Base-by-base conservation (phyloP, 1,284 basidiomycete species). In the Crepidotus sp. region DNA sequence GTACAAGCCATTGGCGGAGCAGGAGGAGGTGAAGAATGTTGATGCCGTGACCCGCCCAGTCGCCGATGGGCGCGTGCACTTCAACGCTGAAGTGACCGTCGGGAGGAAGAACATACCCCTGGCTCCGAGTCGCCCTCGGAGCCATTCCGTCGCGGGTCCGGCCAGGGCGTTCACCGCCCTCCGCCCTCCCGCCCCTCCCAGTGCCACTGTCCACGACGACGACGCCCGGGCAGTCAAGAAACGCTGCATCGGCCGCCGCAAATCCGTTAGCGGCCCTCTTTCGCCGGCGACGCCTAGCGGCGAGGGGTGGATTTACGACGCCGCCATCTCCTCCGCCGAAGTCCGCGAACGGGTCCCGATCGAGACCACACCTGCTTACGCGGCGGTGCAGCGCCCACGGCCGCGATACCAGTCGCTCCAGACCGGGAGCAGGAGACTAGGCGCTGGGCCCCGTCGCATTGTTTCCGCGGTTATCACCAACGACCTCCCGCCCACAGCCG, bases 231-330 rank as follows among this genome's bases (percentile, higher is more conserved):
- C 61, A 4, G 51, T 76, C 54, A 79, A 79, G 63, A 77, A 74
- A 53, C 67, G 76, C 37, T 78, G 76, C 41, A 64, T 77, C 6
- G 70, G 73, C 10, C 61, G 75, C 39, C 66, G 72, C 48, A 73
- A 70, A 53, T 77, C 73, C 17, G 50, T 66, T 42, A 64, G 54
- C 27, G 69, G 64, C 4, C 53, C 60, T 3, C 42, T 61, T 24
- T 51, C 50, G 22, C 45, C 34, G 1, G 56, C 19, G 15, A 44
- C 51, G 33, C 52, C 57, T 27, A 56, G 57, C 36, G 47, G 44
- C 38, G 60, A 61, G 4, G 57, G 58, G 6, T 77, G 76, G 76
- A 62, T 73, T 8, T 78, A 77, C 52, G 65, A 72, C 33, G 66
- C 70, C 2, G 65, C 65, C 2, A 58, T 70, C 21, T 69, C 74